Percentiles rank a stretch among this genome's conserved stretches.
phyloP scores from a whole-genome alignment of 129 eudicot species.

The Heracleum sosnowskyi region DNA sequence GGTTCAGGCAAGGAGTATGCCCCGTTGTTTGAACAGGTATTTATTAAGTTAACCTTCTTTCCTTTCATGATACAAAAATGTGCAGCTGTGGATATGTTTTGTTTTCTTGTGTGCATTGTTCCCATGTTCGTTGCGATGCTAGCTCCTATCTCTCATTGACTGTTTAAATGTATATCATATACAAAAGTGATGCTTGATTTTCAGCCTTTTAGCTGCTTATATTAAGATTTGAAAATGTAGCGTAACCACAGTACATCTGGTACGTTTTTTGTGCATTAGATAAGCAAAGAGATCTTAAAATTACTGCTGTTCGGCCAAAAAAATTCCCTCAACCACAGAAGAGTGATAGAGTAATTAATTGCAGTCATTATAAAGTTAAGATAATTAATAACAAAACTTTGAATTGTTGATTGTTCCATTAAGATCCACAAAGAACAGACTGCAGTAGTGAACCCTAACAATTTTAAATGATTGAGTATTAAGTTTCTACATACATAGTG shows the following conservation, averaged over 20 bases:
- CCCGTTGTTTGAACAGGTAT: constrained; percentile 51
- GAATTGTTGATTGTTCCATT: not conserved
- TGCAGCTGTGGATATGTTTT: not conserved
- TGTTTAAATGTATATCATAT: not conserved
- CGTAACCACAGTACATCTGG: not conserved
- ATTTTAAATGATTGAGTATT: not conserved
- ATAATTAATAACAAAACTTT: not conserved
- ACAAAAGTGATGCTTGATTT: not conserved
- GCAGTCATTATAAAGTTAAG: not conserved
- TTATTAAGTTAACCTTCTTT: not conserved
- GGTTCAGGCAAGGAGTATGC: constrained; percentile 56
- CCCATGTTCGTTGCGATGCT: not conserved
- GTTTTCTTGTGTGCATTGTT: not conserved
- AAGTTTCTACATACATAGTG: not conserved
- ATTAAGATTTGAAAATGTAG: not conserved
- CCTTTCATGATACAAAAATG: not conserved
- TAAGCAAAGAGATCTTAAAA: not conserved
- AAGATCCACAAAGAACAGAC: not conserved
- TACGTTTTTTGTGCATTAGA: not conserved
- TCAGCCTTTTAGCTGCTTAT: not conserved
- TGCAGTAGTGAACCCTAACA: not conserved
- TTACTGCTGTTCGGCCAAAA: not conserved
- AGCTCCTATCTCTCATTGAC: not conserved
- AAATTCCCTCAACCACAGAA: not conserved
- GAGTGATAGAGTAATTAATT: not conserved